Conservation (phyloP, 2,329 filamentous ascomycete species). For the Diatrype stigma region DNA sequence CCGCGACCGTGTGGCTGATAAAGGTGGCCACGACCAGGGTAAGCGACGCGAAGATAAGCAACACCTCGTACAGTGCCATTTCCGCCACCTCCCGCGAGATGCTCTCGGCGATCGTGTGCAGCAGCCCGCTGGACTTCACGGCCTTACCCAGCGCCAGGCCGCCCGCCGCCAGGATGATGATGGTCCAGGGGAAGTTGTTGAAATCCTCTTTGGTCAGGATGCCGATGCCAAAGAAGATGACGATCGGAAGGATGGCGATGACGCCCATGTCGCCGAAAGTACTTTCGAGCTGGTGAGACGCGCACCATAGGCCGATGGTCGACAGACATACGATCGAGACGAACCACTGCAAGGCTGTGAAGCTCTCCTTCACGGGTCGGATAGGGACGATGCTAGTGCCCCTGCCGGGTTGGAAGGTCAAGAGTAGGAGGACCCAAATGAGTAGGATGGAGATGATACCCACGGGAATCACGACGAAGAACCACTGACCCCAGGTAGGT, state of each 20-base stretch:
- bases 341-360: slow-evolving; percentile 88
- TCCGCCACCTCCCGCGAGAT: slow-evolving; percentile 73
- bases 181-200: slow-evolving; percentile 99
- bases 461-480: slow-evolving; percentile 91
- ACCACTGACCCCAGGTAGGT: slow-evolving; percentile 94
- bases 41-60: slow-evolving; percentile 78
- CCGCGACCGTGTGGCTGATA: slow-evolving; percentile 95
- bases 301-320: slow-evolving; percentile 90
- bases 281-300: slow-evolving; percentile 79
- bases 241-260: slow-evolving; percentile 91
- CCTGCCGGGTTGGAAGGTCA: slow-evolving; percentile 79
- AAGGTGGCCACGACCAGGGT: slow-evolving; percentile 95
- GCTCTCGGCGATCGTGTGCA: slow-evolving; percentile 77
- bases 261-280: slow-evolving; percentile 98
- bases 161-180: slow-evolving; percentile 95
- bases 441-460: slow-evolving; percentile 82
- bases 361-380: slow-evolving; percentile 80
- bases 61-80: slow-evolving; percentile 78
- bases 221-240: slow-evolving; percentile 93
- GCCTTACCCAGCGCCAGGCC: slow-evolving; percentile 90
- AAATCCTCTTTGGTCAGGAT: slow-evolving; percentile 98
- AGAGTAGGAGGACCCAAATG: slow-evolving; percentile 83
- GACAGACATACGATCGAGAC: slow-evolving; percentile 76
- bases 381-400: slow-evolving; percentile 91
- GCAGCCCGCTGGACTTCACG: slow-evolving; percentile 85